Base-by-base conservation (phyloP, 106 monocot genomes). In the Phalaenopsis aphrodite region DNA sequence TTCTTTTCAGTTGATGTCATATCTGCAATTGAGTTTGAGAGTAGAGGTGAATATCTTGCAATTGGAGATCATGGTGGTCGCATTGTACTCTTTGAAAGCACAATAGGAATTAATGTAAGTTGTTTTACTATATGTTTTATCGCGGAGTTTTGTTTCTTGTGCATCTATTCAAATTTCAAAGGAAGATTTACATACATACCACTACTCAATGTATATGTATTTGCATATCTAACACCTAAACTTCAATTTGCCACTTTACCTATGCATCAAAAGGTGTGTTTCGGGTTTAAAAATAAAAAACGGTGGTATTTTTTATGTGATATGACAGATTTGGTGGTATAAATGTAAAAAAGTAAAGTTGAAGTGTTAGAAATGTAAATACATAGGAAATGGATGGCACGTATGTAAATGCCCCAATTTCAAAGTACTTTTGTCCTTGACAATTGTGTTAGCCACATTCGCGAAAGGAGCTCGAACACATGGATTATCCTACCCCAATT, bases 11-110 rank as follows among this genome's bases (percentile, higher is more conserved):
- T 78, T 77, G 92, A 93, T 77, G 75, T 84, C 14, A 88, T 93
- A 81, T 93, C 92, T 39, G 84, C 92, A 18, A 75, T 93, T 24
- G 90, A 86, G 75, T 93, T 93, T 81, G 92, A 86, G 42, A 78
- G 82, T 76, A 84, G 65, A 24, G 92, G 92, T 18, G 80, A 88
- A 12, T 82, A 90, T 75, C 84, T 93, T 9, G 92, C 90, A 41
- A 81, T 78, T 41, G 90, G 90, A 58, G 92, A 93, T 80, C 66
- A 71, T 75, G 86, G 88, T 10, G 92, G 92, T 18, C 92, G 92
- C 46, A 67, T 93, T 41, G 83, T 90, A 52, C 80, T 93, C 39
- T 93, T 93, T 68, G 84, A 90, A 78, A 86, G 82, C 48, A 75
- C 42, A 73, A 79, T 85, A 78, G 77, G 37, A 10, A 82, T 78